Conservation (phyloP, 345 rosid genomes). For the Abelmoschus esculentus region DNA sequence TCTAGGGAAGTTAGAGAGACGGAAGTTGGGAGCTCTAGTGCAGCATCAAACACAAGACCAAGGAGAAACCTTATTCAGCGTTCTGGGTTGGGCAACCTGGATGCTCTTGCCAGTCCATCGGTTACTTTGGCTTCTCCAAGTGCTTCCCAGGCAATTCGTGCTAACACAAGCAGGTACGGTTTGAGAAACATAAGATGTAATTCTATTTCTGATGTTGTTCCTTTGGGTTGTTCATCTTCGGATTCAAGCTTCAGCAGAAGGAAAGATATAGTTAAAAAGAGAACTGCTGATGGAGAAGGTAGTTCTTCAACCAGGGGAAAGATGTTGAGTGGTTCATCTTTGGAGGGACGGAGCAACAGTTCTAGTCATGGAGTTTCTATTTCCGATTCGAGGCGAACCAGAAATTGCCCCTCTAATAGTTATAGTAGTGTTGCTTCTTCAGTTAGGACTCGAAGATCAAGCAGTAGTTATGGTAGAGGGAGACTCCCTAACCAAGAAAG, state of each 20-base stretch:
- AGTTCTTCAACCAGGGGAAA: conserved; percentile 57
- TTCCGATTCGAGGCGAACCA: conserved; percentile 51
- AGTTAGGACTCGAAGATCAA: conserved; percentile 48
- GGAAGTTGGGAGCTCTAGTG: conserved; percentile 45
- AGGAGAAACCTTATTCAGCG: conserved; percentile 36
- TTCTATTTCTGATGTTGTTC: conserved; percentile 41
- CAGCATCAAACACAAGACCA: conserved; percentile 41
- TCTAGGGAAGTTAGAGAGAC: conserved; percentile 19
- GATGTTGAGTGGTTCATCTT: conserved; percentile 37
- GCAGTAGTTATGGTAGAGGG: conserved; percentile 26
- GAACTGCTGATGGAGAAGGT: conserved; percentile 54
- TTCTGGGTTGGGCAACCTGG: conserved; percentile 37
- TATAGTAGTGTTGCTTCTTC: conserved; percentile 34
- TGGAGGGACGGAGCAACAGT: conserved; percentile 31
- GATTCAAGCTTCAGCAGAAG: conserved; percentile 39
- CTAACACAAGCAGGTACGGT: conserved; percentile 34
- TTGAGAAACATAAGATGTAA: conserved; percentile 47
- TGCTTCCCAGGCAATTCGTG: conserved; percentile 32
- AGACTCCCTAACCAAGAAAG: conserved; percentile 40
- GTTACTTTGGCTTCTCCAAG: conserved; percentile 33
- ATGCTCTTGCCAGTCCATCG: conserved; percentile 24
- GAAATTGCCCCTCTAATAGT: conserved; percentile 35
- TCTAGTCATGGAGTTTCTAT: conserved; percentile 42
- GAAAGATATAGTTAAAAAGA: conserved; percentile 39
- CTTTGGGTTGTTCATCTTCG: conserved; percentile 41